Evolutionary conservation across 768 basidiomycete genomes (phyloP).

Genomic region (Phanerochaete sordida): DNA sequence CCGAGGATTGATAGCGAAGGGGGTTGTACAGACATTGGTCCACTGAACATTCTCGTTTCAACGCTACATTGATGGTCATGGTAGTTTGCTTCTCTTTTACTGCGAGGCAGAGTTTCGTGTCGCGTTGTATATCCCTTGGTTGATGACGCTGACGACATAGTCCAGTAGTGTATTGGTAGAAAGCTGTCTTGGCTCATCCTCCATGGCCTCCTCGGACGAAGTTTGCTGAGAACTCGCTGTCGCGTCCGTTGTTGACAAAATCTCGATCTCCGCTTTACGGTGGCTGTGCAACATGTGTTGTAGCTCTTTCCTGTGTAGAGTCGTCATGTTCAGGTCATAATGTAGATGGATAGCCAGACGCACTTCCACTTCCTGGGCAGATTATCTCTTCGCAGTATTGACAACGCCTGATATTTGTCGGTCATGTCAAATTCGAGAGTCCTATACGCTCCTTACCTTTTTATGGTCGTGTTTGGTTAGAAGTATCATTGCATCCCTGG

Average conservation of each 20-base stretch:
- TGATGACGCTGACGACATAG: neutral
- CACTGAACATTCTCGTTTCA: too few species aligned
- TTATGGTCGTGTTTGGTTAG: slow-evolving; percentile 69
- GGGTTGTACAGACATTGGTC: neutral
- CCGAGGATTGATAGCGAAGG: neutral
- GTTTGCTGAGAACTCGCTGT: neutral
- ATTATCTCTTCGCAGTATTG: slow-evolving; percentile 50
- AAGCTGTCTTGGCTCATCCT: neutral
- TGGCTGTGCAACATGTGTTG: slow-evolving; percentile 72
- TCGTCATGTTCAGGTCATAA: neutral
- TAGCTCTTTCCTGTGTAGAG: slow-evolving; percentile 65
- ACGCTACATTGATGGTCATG: too few species aligned
- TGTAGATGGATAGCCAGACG: slow-evolving; percentile 11
- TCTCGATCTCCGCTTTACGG: slow-evolving; percentile 93
- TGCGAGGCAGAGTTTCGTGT: neutral
- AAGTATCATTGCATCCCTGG: slow-evolving; percentile 59
- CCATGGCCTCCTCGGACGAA: neutral
- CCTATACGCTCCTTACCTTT: slow-evolving; percentile 59
- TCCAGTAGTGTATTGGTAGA: slow-evolving; percentile 2
- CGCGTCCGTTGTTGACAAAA: slow-evolving; percentile 33
- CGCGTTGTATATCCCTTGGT: neutral
- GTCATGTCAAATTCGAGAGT: neutral
- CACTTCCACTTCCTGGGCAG: slow-evolving; percentile 71
- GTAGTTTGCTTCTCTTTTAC: too few species aligned
- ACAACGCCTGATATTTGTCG: slow-evolving; percentile 44